Conservation (phyloP, 2,329 filamentous ascomycete species). For the Amphichorda felina region DNA sequence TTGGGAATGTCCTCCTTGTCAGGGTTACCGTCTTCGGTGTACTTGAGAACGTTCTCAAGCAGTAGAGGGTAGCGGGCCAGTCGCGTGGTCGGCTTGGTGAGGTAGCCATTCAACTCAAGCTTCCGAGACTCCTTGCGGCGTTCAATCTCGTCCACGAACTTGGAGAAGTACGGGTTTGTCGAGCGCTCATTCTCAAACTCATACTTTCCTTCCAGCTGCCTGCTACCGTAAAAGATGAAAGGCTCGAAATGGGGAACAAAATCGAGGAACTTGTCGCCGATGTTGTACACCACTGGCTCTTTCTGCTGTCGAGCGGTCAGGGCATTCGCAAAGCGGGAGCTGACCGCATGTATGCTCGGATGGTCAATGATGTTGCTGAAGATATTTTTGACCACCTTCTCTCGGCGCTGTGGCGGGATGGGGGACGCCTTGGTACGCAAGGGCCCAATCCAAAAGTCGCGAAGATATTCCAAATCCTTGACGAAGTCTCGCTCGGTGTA, state of each 20-base stretch:
- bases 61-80: slow-evolving; percentile 87
- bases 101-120: slow-evolving; percentile 90
- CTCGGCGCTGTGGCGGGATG: slow-evolving; percentile 76
- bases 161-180: slow-evolving; percentile 71
- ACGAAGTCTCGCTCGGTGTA: slow-evolving; percentile 98
- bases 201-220: slow-evolving; percentile 92
- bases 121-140: slow-evolving; percentile 93
- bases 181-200: slow-evolving; percentile 96
- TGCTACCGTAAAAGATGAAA: slow-evolving; percentile 92
- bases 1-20: slow-evolving; percentile 90
- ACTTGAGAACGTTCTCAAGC: slow-evolving; percentile 83
- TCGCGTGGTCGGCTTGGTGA: slow-evolving; percentile 94
- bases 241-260: slow-evolving; percentile 88
- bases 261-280: slow-evolving; percentile 91
- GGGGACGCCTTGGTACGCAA: slow-evolving; percentile 72
- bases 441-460: slow-evolving; percentile 97
- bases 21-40: slow-evolving; percentile 77
- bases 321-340: slow-evolving; percentile 76
- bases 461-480: slow-evolving; percentile 93
- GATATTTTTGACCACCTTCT: slow-evolving; percentile 85
- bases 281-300: slow-evolving; percentile 72
- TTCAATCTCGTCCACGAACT: slow-evolving; percentile 94
- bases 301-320: slow-evolving; percentile 86
- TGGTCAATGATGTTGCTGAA: slow-evolving; percentile 90
- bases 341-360: slow-evolving; percentile 75